Evolutionary conservation across 176 grass and related monocot species (phyloP).

Genomic region (Poa pratensis): DNA sequence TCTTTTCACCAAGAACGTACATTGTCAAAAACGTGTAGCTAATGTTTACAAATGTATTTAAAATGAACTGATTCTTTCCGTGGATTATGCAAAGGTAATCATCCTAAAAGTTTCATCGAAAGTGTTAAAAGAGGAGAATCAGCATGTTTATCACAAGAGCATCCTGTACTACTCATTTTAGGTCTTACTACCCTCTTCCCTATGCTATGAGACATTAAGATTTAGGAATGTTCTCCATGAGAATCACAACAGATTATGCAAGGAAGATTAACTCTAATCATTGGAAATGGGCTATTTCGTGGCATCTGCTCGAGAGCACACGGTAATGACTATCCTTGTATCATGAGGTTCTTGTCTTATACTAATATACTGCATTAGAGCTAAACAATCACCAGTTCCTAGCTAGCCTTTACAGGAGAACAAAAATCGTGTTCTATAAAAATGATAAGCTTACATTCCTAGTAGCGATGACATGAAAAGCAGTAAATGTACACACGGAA

Average conservation of each 20-base stretch:
- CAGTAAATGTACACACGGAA: too few relatives aligned
- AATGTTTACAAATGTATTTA: not conserved
- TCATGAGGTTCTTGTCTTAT: not conserved
- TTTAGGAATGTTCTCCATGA: constrained; percentile 37
- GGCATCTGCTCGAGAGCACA: constrained; percentile 44
- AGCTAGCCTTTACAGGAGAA: too few relatives aligned
- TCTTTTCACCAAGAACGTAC: too few relatives aligned
- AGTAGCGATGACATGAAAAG: too few relatives aligned
- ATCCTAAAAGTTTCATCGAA: not conserved
- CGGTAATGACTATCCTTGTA: not conserved
- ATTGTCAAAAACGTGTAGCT: not conserved
- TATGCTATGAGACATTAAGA: not conserved
- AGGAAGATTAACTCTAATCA: constrained; percentile 41
- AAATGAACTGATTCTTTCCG: not conserved
- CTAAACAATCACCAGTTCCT: too few relatives aligned
- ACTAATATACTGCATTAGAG: too few relatives aligned
- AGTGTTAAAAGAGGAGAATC: not conserved
- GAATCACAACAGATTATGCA: constrained; percentile 32
- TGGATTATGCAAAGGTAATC: not conserved
- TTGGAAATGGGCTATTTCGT: constrained; percentile 27
- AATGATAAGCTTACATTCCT: too few relatives aligned
- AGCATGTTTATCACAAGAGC: constrained; percentile 19
- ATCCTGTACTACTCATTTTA: constrained; percentile 11
- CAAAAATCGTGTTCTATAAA: too few relatives aligned
- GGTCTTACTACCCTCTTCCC: not conserved